phyloP scores from a whole-genome alignment of 2,329 filamentous ascomycete species.

The Penicillium sp. region DNA sequence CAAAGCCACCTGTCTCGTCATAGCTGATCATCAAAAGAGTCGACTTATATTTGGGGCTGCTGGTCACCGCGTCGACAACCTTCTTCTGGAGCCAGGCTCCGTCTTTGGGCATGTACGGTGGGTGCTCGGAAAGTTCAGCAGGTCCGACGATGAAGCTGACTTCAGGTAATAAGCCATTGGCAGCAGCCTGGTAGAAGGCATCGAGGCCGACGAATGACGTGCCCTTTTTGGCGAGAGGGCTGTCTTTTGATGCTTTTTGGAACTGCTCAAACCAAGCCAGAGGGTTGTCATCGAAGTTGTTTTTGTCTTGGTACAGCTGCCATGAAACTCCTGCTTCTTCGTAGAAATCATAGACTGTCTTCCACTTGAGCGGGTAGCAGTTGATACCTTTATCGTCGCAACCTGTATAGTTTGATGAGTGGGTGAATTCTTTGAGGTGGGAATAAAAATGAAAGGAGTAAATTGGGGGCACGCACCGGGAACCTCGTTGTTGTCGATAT shows the following conservation, averaged over 20 bases:
- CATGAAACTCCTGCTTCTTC: slow-evolving; percentile 53
- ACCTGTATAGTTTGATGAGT: slow-evolving; percentile 24
- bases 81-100: slow-evolving; percentile 58
- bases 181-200: slow-evolving; percentile 54
- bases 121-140: slow-evolving; percentile 55
- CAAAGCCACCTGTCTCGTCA: slow-evolving; percentile 58
- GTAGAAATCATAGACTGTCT: slow-evolving; percentile 53
- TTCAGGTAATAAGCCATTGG: slow-evolving; percentile 54
- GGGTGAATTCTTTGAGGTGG: neutral
- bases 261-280: slow-evolving; percentile 58
- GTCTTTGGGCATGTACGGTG: slow-evolving; percentile 55
- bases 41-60: slow-evolving; percentile 52
- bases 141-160: slow-evolving; percentile 56
- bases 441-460: neutral
- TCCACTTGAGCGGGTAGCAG: slow-evolving; percentile 59
- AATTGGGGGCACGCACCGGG: slow-evolving; percentile 37
- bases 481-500: slow-evolving; percentile 55
- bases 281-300: slow-evolving; percentile 59
- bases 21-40: slow-evolving; percentile 55
- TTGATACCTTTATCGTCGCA: slow-evolving; percentile 50
- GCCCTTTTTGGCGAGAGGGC: slow-evolving; percentile 49
- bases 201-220: slow-evolving; percentile 52
- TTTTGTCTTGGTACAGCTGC: slow-evolving; percentile 53
- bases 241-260: slow-evolving; percentile 47
- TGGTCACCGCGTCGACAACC: slow-evolving; percentile 54